Base-by-base conservation (phyloP, 768 basidiomycete genomes). In the Lactarius evosmus region DNA sequence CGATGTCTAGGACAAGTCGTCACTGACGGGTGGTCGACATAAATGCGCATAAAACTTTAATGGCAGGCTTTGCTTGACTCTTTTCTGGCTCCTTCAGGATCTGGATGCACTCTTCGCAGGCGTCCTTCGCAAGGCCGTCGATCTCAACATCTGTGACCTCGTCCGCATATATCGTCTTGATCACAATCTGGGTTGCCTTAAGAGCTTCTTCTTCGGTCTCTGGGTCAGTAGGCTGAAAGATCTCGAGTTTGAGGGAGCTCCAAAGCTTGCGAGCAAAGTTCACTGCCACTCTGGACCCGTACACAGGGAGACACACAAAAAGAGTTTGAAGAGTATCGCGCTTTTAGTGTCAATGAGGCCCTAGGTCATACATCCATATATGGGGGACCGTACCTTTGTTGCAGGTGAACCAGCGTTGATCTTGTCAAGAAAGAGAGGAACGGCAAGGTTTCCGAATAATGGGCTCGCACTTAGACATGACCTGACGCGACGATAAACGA, bases 191-290 rank as follows among this genome's bases (percentile, higher is more conserved):
- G 1, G 87, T 80, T 0, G 93, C 80, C 33, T 81, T 80, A 32
- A 97, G 77, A 1, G 95, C 92, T 57, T 84, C 82, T 38, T 79
- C 78, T 71, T 96, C 93, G 7, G 90, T 91, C 34, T 82, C 75
- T 7, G 76, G 57, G 72, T 98, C 95, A 2, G 86, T 88, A 0
- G 96, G 92, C 79, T 98, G 94, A 74, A 98, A 91, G 38, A 98
- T 90, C 94, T 98, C 97, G 29, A 98, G 80, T 72, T 93, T 96
- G 36, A 98, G 74, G 0, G 88, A 81, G 73, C 88, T 95, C 93
- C 95, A 97, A n/a, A 98, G 74, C 67, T 93, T 88, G 4, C 80
- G 79, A 1, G 89, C 89, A 61, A 83, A 82, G 11, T 82, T 81
- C 16, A 82, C 80, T 2, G 85, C 85, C 4, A 85, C 75, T 2